Percentiles rank a stretch among this genome's conserved stretches.
phyloP scores from a whole-genome alignment of 345 rosid species.

The Litchi chinensis region DNA sequence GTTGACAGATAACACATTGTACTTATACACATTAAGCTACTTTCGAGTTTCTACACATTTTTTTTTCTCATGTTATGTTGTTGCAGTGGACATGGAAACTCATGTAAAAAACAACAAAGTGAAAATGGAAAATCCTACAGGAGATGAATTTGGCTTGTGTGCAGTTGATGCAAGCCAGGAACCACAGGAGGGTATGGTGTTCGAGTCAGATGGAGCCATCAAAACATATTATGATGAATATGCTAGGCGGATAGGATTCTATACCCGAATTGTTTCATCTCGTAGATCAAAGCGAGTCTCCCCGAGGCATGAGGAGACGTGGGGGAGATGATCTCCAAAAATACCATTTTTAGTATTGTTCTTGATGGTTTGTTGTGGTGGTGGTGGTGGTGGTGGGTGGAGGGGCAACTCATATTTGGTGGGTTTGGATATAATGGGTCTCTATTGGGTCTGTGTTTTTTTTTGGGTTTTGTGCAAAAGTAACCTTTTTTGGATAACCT shows the following conservation, averaged over 20 bases:
- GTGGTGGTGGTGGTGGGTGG: too few species aligned
- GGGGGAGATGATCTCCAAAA: too few species aligned
- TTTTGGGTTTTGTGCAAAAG: too few species aligned
- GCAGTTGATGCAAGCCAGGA: conserved; percentile 29
- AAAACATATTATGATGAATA: conserved; percentile 51
- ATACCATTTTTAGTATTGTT: too few species aligned
- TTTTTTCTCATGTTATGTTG: not conserved
- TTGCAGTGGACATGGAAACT: conserved; percentile 19
- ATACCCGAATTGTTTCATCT: conserved; percentile 47
- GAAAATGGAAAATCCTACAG: conserved; percentile 19
- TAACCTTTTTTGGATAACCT: too few species aligned
- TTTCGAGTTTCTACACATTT: too few species aligned
- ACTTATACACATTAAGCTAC: not conserved
- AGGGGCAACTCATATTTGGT: too few species aligned
- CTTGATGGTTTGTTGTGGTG: too few species aligned
- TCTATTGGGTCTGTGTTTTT: too few species aligned
- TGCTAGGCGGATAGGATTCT: conserved; percentile 44
- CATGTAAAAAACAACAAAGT: conserved; percentile 14
- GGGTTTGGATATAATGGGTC: too few species aligned
- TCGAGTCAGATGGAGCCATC: conserved; percentile 51
- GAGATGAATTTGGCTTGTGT: conserved; percentile 24
- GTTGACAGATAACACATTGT: not conserved
- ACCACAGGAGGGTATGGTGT: conserved; percentile 50
- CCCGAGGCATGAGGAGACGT: too few species aligned
- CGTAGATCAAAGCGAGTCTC: conserved; percentile 45